These are phyloP conservation scores for Thielaviopsis populi DNA, from an alignment of 2,329 filamentous ascomycete species.

Conservation along the genomic window DNA sequence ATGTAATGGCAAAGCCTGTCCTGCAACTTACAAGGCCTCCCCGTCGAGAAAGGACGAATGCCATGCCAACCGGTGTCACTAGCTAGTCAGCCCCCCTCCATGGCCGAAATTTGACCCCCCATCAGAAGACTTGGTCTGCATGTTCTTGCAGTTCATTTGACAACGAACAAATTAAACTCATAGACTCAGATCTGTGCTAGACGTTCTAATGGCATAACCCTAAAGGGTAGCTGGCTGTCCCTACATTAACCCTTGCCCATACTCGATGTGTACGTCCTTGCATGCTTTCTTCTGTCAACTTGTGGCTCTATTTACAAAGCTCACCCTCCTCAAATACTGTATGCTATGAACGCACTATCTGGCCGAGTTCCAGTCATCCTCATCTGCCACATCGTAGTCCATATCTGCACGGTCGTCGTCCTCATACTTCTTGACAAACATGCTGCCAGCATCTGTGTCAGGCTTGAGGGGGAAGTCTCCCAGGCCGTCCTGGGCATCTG, in stretches of 20 bases:
- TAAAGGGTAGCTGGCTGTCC: too few species aligned
- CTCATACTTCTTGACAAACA: constrained; percentile 19
- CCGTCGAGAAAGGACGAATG: background rate
- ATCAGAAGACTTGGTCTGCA: background rate
- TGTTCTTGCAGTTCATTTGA: background rate
- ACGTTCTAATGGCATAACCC: too few species aligned
- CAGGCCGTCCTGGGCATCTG: background rate
- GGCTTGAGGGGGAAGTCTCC: background rate
- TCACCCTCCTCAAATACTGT: background rate
- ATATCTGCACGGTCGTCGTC: constrained; percentile 28
- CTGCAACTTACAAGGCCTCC: background rate
- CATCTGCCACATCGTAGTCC: constrained; percentile 40
- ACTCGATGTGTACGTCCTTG: too few species aligned
- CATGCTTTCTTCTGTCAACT: too few species aligned
- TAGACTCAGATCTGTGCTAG: too few species aligned
- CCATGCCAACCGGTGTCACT: background rate
- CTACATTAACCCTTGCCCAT: too few species aligned
- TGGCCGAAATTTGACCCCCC: background rate
- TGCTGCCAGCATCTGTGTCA: background rate
- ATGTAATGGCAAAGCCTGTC: background rate
- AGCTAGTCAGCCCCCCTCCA: background rate
- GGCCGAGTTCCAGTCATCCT: constrained; percentile 30
- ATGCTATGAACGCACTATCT: background rate
- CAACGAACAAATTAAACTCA: too few species aligned
- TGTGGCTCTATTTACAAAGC: too few species aligned